Percentiles rank a stretch among this genome's conserved stretches.
Evolutionary conservation across 345 rosid genomes (phyloP).

Genomic region (Punica granatum): DNA sequence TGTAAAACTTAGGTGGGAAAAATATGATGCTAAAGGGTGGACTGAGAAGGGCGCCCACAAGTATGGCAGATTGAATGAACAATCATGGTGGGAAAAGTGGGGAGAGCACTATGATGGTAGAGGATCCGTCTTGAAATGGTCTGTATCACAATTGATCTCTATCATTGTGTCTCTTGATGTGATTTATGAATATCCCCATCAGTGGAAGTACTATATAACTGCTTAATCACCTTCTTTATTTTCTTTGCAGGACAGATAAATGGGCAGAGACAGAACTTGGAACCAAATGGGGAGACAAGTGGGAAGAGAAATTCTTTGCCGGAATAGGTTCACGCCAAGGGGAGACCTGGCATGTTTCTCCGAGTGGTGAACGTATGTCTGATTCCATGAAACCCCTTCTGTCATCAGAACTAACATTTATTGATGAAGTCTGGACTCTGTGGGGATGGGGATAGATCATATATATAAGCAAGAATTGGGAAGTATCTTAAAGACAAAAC

Average conservation of each 20-base stretch:
- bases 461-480: not conserved
- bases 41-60: constrained; percentile 99
- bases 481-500: not conserved
- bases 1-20: constrained; percentile 76
- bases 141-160: not conserved
- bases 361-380: constrained; percentile 64
- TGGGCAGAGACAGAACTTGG: constrained; percentile 99
- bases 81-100: constrained; percentile 99
- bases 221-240: not conserved
- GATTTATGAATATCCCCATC: not conserved
- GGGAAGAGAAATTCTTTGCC: constrained; percentile 96
- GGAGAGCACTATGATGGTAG: constrained; percentile 98
- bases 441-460: not conserved
- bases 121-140: constrained; percentile 99
- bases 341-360: constrained; percentile 98
- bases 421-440: not conserved
- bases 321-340: constrained; percentile 98
- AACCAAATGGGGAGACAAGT: constrained; percentile 99
- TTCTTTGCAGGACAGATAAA: constrained; percentile 91
- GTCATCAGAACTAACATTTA: not conserved
- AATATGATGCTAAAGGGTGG: constrained; percentile 98
- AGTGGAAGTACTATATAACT: not conserved
- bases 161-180: not conserved
- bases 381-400: constrained; percentile 6
- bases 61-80: constrained; percentile 91